Conservation (phyloP, 2,329 filamentous ascomycete species). For the Berkeleyomyces rouxiae region DNA sequence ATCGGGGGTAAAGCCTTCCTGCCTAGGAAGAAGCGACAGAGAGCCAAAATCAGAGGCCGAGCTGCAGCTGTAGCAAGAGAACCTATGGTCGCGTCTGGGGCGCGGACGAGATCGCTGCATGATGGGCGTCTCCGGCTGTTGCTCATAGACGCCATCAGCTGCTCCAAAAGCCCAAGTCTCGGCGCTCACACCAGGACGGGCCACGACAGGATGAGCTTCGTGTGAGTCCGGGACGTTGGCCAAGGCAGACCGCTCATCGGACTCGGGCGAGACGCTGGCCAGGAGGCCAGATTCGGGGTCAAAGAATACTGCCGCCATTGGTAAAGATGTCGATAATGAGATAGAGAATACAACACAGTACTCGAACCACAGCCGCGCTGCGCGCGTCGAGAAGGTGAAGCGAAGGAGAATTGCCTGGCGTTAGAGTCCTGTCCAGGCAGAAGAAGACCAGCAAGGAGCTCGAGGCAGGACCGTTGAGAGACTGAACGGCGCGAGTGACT, state of each 20-base stretch:
- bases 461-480: neutral
- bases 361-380: neutral
- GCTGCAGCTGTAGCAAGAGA: neutral
- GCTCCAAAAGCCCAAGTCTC: neutral
- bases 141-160: neutral
- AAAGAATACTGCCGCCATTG: constrained; percentile 7
- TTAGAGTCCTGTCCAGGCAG: neutral
- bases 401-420: neutral
- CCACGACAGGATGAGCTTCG: neutral
- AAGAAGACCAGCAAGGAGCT: neutral
- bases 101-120: constrained; percentile 9
- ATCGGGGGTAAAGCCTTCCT: no score
- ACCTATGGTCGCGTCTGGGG: neutral
- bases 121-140: neutral
- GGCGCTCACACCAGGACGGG: neutral
- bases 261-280: neutral
- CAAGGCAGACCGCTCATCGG: neutral
- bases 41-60: neutral
- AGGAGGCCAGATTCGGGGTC: neutral
- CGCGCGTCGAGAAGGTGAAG: neutral
- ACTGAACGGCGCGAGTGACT: neutral
- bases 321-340: neutral
- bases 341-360: neutral
- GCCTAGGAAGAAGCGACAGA: neutral
- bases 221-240: neutral